Evolutionary conservation across 805 yeast species (phyloP).

Genomic region (Sugiyamaella smithiae): DNA sequence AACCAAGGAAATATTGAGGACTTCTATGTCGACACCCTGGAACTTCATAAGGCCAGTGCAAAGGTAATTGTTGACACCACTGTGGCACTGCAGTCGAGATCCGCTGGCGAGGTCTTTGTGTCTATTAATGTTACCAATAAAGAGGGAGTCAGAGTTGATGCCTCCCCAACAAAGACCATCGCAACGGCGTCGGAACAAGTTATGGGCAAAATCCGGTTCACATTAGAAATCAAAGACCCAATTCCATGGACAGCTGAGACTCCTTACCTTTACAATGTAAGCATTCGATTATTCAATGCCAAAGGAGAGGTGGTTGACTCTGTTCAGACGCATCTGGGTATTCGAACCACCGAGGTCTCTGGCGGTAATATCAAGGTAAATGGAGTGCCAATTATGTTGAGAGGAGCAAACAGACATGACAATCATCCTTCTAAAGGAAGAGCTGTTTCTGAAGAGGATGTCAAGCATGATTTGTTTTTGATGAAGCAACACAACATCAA

Average conservation of each 20-base stretch:
- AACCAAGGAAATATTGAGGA: conserved; percentile 34
- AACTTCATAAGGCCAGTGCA: conserved; percentile 5
- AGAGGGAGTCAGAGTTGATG: not conserved
- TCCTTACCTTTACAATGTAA: conserved; percentile 32
- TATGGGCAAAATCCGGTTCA: not conserved
- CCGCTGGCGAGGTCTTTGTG: not conserved
- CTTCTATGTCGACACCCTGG: conserved; percentile 28
- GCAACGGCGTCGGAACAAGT: not conserved
- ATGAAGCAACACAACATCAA: conserved; percentile 39
- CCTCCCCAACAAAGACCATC: not conserved
- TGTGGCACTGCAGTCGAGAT: not conserved
- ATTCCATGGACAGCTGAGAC: conserved; percentile 38
- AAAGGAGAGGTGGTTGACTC: conserved; percentile 14
- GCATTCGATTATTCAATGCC: conserved; percentile 18
- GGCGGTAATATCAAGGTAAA: conserved; percentile 34
- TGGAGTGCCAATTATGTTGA: conserved; percentile 32
- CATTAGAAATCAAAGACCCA: conserved; percentile 22
- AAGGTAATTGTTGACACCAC: conserved; percentile 13
- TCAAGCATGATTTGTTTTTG: conserved; percentile 32
- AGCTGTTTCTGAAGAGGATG: conserved; percentile 37
- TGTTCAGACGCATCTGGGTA: conserved; percentile 31
- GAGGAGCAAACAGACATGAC: conserved; percentile 40
- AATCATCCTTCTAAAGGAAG: conserved; percentile 37
- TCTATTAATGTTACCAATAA: not conserved
- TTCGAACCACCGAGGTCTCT: conserved; percentile 31